These are phyloP conservation scores for Diutina catenulata DNA, from an alignment of 1,139 yeast species.

Conservation along the genomic window DNA sequence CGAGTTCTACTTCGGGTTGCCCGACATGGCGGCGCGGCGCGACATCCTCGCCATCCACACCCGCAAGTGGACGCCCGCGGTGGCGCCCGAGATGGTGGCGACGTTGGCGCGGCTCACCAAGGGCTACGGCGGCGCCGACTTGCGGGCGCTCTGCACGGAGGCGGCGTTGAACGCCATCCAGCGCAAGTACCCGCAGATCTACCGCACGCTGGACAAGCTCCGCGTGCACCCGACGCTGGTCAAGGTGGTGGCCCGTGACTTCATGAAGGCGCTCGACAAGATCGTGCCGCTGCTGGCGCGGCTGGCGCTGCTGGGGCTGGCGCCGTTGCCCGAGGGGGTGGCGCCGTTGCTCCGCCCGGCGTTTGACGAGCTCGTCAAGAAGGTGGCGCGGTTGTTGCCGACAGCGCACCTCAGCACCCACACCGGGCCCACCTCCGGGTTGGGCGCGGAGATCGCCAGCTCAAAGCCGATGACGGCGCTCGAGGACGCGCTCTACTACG, in stretches of 20 bases:
- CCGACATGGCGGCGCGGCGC: conserved; percentile 68
- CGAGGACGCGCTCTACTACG: conserved; percentile 62
- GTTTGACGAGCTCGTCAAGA: conserved; percentile 33
- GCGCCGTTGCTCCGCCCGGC: conserved; percentile 47
- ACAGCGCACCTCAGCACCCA: too few relatives aligned
- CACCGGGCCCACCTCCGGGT: too few relatives aligned
- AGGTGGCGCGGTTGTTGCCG: conserved; percentile 54
- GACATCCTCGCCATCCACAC: conserved; percentile 80
- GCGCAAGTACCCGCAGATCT: conserved; percentile 88
- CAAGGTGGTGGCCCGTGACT: conserved; percentile 73
- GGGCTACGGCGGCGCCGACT: conserved; percentile 98
- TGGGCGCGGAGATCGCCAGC: conserved; percentile 20
- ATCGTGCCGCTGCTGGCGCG: conserved; percentile 90
- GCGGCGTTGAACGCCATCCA: conserved; percentile 90
- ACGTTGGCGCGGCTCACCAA: conserved; percentile 74
- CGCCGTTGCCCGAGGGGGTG: conserved; percentile 69
- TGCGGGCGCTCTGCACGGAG: conserved; percentile 89
- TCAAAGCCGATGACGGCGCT: conserved; percentile 41
- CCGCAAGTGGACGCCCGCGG: conserved; percentile 74
- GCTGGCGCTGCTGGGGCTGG: conserved; percentile 61
- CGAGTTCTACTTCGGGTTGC: conserved; percentile 91
- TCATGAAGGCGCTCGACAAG: conserved; percentile 74
- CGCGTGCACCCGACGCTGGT: conserved; percentile 62
- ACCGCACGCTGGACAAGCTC: conserved; percentile 63
- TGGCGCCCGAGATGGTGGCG: conserved; percentile 43